These are phyloP conservation scores for Papiliotrema nemorosa DNA, from an alignment of 1,284 basidiomycete genomes.

Conservation along the genomic window DNA sequence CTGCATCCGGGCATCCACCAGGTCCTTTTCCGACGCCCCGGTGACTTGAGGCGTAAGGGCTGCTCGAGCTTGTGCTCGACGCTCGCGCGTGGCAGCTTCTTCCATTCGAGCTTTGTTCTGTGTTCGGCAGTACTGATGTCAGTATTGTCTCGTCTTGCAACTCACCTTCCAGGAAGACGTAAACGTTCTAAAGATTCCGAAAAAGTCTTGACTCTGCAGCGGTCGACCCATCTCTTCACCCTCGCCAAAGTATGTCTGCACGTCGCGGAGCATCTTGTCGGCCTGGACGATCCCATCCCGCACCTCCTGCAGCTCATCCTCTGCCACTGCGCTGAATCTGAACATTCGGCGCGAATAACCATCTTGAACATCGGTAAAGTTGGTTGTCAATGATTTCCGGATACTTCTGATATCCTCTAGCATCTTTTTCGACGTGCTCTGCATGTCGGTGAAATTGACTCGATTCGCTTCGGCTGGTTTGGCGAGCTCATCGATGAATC, in stretches of 20 bases:
- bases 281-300: slow-evolving; percentile 80
- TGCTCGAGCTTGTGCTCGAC: slow-evolving; percentile 36
- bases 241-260: slow-evolving; percentile 84
- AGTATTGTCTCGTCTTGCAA: slow-evolving; percentile 5
- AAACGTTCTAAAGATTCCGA: slow-evolving; percentile 91
- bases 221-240: slow-evolving; percentile 63
- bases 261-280: slow-evolving; percentile 73
- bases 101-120: slow-evolving; percentile 60
- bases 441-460: slow-evolving; percentile 47
- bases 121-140: slow-evolving; percentile 69
- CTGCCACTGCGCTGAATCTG: slow-evolving; percentile 72
- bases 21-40: slow-evolving; percentile 54
- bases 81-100: slow-evolving; percentile 49
- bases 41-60: slow-evolving; percentile 46
- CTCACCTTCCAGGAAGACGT: slow-evolving; percentile 82
- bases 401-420: slow-evolving; percentile 75
- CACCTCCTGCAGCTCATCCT: slow-evolving; percentile 70
- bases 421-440: slow-evolving; percentile 55
- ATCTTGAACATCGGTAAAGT: slow-evolving; percentile 70
- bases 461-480: slow-evolving; percentile 91
- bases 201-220: slow-evolving; percentile 65
- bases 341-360: slow-evolving; percentile 85
- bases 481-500: slow-evolving; percentile 82
- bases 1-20: slow-evolving; percentile 67
- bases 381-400: slow-evolving; percentile 68